These are phyloP conservation scores for Phyllostachys edulis DNA, from an alignment of 176 grass and related monocot genomes.

Conservation along the genomic window DNA sequence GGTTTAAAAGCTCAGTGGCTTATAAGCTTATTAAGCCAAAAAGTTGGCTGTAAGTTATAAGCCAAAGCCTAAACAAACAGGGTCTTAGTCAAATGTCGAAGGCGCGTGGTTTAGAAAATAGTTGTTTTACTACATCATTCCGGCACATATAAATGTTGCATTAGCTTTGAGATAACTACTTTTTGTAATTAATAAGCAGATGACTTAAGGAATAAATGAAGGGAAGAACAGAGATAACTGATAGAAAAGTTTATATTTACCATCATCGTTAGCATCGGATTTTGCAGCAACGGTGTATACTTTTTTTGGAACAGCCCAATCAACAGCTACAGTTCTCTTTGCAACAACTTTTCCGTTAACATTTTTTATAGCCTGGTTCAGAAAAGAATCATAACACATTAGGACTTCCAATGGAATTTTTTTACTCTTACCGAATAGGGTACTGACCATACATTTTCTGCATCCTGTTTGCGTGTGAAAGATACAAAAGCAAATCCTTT, in stretches of 20 bases:
- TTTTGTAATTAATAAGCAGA: not conserved
- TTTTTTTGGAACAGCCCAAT: constrained; percentile 93
- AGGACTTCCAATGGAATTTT: constrained; percentile 34
- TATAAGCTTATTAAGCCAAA: no score
- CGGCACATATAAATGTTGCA: constrained; percentile 16
- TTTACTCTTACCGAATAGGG: constrained; percentile 23
- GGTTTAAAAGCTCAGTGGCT: no score
- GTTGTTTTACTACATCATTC: constrained; percentile 1
- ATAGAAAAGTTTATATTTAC: constrained; percentile 36
- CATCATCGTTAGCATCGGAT: constrained; percentile 52
- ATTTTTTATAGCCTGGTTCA: constrained; percentile 81
- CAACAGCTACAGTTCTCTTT: constrained; percentile 92
- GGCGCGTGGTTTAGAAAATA: not conserved
- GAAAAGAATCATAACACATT: constrained; percentile 24
- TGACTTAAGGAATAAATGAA: not conserved
- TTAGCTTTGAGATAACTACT: not conserved
- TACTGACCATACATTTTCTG: constrained; percentile 82
- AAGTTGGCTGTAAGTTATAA: no score
- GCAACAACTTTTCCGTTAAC: constrained; percentile 71
- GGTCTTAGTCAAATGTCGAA: constrained; percentile 3
- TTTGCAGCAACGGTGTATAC: constrained; percentile 74
- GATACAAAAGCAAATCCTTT: constrained; percentile 99
- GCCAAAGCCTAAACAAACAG: no score
- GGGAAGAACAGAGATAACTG: not conserved
- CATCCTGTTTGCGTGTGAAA: constrained; percentile 90